Percentiles rank a stretch among this genome's conserved stretches.
Conservation (phyloP, 2,329 filamentous ascomycete species). For the Celoporthe dispersa region DNA sequence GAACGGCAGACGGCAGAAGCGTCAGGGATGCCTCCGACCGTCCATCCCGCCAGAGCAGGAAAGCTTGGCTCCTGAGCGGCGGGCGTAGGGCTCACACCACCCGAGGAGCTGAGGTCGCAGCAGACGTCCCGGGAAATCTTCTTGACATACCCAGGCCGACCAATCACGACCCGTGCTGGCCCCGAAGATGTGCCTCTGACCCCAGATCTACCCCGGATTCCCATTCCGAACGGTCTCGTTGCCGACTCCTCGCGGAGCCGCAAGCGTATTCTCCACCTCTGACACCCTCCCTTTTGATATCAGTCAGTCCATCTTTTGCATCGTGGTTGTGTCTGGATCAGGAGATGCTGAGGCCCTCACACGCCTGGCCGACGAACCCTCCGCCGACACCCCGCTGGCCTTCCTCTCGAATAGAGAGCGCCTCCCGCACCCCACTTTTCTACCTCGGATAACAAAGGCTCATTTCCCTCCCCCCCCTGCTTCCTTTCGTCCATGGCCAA, state of each 20-base stretch:
- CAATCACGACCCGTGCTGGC: conserved; percentile 21
- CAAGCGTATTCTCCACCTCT: conserved; percentile 26
- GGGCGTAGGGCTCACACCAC: not conserved
- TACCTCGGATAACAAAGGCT: conserved; percentile 26
- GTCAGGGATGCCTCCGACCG: not conserved
- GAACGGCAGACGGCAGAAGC: not conserved
- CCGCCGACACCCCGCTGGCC: not conserved
- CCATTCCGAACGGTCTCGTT: conserved; percentile 1
- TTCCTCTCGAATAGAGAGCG: not conserved
- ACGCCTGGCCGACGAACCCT: not conserved
- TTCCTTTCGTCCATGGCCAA: conserved; percentile 25
- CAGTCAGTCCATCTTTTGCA: not conserved
- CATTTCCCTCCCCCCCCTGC: not conserved
- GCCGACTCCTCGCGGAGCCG: conserved; percentile 26
- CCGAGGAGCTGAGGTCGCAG: conserved; percentile 11
- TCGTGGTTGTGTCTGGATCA: conserved; percentile 2
- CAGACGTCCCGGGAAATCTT: conserved; percentile 28
- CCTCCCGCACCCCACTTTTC: conserved; percentile 20
- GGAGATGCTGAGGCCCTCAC: not conserved
- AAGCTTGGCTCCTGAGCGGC: conserved; percentile 2
- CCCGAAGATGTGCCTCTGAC: conserved; percentile 13
- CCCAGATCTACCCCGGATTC: conserved; percentile 25
- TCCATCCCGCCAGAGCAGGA: not conserved
- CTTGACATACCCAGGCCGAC: conserved; percentile 18
- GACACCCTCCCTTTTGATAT: conserved; percentile 8